Conservation (phyloP, 2,329 filamentous ascomycete species). For the Byssoonygena ceratinophila region DNA sequence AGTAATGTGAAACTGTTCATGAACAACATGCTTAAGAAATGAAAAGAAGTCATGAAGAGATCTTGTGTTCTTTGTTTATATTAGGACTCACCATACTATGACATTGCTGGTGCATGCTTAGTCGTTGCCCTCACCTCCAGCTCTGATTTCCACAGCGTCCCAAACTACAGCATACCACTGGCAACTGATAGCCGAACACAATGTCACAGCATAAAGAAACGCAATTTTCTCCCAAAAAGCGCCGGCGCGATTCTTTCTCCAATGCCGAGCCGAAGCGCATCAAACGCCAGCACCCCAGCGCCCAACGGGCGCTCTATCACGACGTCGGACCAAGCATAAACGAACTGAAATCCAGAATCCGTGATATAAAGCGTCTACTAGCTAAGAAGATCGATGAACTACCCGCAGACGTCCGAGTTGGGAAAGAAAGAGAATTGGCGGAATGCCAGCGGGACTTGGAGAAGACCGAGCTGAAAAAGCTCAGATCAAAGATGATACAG, state of each 20-base stretch:
- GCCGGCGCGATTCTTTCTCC: constrained; percentile 1
- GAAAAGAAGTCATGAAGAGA: background rate
- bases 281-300: constrained; percentile 1
- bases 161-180: background rate
- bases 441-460: constrained; percentile 48
- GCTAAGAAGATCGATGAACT: constrained; percentile 34
- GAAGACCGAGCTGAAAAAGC: constrained; percentile 40
- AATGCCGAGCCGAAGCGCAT: constrained; percentile 3
- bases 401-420: constrained; percentile 45
- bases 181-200: background rate
- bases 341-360: constrained; percentile 47
- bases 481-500: constrained; percentile 46
- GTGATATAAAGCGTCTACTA: constrained; percentile 46
- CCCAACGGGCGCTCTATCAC: background rate
- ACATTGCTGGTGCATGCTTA: background rate
- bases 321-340: constrained; percentile 30
- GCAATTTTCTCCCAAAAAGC: constrained; percentile 5
- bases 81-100: background rate
- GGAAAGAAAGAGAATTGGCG: constrained; percentile 50
- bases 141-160: background rate
- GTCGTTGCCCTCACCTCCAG: background rate
- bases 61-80: background rate
- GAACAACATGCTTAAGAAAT: background rate
- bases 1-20: background rate
- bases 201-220: constrained; percentile 8